Evolutionary conservation across 768 basidiomycete genomes (phyloP), one percentile per base, ranked within the genome.

Genomic region (Pisolithus sp.): DNA sequence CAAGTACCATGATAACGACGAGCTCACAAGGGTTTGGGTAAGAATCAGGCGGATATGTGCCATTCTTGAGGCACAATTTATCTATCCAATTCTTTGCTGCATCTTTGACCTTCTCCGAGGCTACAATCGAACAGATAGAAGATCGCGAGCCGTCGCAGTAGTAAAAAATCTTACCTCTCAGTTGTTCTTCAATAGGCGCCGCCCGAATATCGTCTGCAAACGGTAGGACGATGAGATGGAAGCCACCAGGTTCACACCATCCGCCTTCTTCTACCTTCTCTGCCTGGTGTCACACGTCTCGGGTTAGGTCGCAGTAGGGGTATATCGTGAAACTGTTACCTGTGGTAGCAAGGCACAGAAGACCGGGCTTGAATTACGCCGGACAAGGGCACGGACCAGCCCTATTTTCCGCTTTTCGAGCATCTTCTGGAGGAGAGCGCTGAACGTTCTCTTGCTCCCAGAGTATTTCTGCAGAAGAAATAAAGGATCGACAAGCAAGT

Each of bases 181-280:
- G 72, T 7, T 76, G 83, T 50, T 80, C 74, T 18, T 83, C 79
- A 10, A 93, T 68, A 2, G 87, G 84, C 6, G 88, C 87, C 18
- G 76, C 75, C 45, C 96, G 82, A 46, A 98, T 86, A 60, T 99
- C 96, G 63, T 99, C 96, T 4, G 89, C 87, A 64, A 89, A 99
- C 0, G 95, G 94, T n/a, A 97, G 66, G 15, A 87, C 86, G 52
- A 97, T 86, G 47, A 98, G 74, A 67, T 98, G 93, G 61, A 98
- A 88, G 5, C 96, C 96, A 2, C 89, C 82, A 31, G 96, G 91
- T 39, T 88, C 84, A 48, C 80, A 82, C 75, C 82, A 87, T 7
- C 89, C 90, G 9, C 76, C 78, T 30, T 83, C 81, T 59, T 86
- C 83, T 31, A 71, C 57, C 44, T 77, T 78, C 65, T 96, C 92